Evolutionary conservation across 352 stramenopile species (phyloP).

Genomic region (Phytophthora sp.): DNA sequence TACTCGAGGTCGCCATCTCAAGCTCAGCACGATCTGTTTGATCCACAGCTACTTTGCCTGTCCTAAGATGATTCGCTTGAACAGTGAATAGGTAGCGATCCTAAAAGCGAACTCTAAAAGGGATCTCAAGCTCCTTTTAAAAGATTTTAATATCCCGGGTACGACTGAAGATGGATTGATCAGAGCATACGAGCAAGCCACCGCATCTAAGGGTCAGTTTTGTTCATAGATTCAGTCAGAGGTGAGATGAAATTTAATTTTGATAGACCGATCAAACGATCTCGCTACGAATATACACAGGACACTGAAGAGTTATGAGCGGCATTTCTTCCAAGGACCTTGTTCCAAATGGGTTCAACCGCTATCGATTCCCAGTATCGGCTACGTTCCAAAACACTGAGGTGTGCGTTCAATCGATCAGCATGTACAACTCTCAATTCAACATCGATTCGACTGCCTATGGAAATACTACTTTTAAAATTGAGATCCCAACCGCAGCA

Average conservation of each 20-base stretch:
- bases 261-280: neutral
- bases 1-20: neutral
- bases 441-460: neutral
- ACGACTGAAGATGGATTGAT: neutral
- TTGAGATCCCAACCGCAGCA: neutral
- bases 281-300: neutral
- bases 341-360: neutral
- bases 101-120: neutral
- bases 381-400: neutral
- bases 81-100: neutral
- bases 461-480: neutral
- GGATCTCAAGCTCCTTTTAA: neutral
- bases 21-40: neutral
- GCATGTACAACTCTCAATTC: neutral
- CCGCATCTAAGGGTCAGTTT: neutral
- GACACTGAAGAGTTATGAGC: neutral
- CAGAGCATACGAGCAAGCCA: neutral
- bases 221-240: neutral
- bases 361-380: neutral
- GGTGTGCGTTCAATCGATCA: neutral
- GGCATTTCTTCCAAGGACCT: neutral
- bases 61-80: neutral
- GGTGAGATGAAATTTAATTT: slow-evolving; percentile 1
- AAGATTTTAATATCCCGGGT: neutral
- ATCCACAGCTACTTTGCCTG: neutral